Percentiles rank a stretch among this genome's conserved stretches.
These are phyloP conservation scores for Epichloe amarillans DNA, from an alignment of 2,329 filamentous ascomycete species.

Conservation along the genomic window DNA sequence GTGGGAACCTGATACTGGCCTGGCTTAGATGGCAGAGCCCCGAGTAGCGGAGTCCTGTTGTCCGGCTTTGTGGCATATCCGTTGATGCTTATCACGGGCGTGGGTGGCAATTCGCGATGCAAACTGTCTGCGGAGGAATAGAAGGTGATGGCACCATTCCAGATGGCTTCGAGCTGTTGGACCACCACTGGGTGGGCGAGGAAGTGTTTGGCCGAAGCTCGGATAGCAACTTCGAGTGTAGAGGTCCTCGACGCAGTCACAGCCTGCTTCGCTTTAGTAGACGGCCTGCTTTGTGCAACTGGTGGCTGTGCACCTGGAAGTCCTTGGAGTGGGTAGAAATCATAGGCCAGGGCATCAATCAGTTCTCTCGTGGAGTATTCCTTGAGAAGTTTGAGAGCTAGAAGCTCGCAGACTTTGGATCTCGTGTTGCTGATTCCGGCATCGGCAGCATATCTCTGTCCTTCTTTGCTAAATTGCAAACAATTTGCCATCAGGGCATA, in stretches of 20 bases:
- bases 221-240: slow-evolving; percentile 83
- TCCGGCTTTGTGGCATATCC: slow-evolving; percentile 23
- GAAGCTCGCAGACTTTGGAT: slow-evolving; percentile 77
- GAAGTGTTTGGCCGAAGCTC: slow-evolving; percentile 84
- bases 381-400: slow-evolving; percentile 79
- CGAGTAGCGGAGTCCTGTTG: slow-evolving; percentile 38
- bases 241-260: slow-evolving; percentile 64
- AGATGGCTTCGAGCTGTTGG: slow-evolving; percentile 91
- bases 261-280: slow-evolving; percentile 29
- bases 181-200: slow-evolving; percentile 84
- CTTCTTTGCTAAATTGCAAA: slow-evolving; percentile 83
- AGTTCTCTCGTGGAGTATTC: slow-evolving; percentile 82
- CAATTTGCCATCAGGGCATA: slow-evolving; percentile 91
- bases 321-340: slow-evolving; percentile 86
- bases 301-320: slow-evolving; percentile 37
- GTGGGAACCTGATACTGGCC: slow-evolving; percentile 23
- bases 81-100: slow-evolving; percentile 11
- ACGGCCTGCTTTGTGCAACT: slow-evolving; percentile 18
- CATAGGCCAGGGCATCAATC: slow-evolving; percentile 88
- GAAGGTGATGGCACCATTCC: slow-evolving; percentile 91
- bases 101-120: slow-evolving; percentile 42
- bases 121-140: slow-evolving; percentile 78
- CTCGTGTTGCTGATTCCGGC: slow-evolving; percentile 73
- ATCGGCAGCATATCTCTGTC: slow-evolving; percentile 67
- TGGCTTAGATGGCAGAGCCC: slow-evolving; percentile 20